phyloP scores from a whole-genome alignment of 2,329 filamentous ascomycete genomes.

The Colletotrichum magnum region DNA sequence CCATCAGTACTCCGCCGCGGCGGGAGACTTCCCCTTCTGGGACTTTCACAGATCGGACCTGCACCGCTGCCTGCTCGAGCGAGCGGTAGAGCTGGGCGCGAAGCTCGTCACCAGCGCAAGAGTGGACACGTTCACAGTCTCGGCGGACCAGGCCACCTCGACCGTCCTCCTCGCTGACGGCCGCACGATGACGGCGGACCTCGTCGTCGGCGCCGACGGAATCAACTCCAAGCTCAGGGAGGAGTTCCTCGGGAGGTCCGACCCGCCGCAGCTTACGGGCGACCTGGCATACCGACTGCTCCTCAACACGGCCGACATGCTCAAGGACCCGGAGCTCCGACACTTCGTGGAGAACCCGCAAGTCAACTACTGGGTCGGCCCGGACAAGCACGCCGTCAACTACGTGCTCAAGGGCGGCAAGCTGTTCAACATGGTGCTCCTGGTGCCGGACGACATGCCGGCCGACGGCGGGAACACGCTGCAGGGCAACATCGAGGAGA shows the following conservation, averaged over 20 bases:
- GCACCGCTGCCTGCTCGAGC: conserved; percentile 34
- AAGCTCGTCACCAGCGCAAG: conserved; percentile 27
- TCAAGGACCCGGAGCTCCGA: conserved; percentile 44
- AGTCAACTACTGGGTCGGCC: conserved; percentile 47
- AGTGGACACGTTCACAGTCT: conserved; percentile 37
- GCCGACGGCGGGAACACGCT: conserved; percentile 47
- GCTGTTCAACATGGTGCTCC: conserved; percentile 50
- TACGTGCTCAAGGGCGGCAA: conserved; percentile 46
- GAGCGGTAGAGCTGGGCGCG: conserved; percentile 36
- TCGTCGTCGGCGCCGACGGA: conserved; percentile 62
- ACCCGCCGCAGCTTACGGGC: conserved; percentile 45
- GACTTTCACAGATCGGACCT: conserved; percentile 43
- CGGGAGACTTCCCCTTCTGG: conserved; percentile 38
- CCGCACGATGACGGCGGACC: conserved; percentile 49
- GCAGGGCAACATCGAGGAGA: conserved; percentile 64
- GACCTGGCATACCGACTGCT: conserved; percentile 49
- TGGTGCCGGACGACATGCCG: conserved; percentile 61
- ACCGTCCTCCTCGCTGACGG: conserved; percentile 44
- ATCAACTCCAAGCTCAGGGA: conserved; percentile 50
- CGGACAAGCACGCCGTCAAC: conserved; percentile 47
- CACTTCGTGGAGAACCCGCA: conserved; percentile 43
- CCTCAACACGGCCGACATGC: conserved; percentile 43
- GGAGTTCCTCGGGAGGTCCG: conserved; percentile 26
- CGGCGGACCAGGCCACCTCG: conserved; percentile 1
- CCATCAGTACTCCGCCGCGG: conserved; percentile 32